Evolutionary conservation across 2,329 filamentous ascomycete species (phyloP).

Genomic region (Colletotrichum theobromicola): DNA sequence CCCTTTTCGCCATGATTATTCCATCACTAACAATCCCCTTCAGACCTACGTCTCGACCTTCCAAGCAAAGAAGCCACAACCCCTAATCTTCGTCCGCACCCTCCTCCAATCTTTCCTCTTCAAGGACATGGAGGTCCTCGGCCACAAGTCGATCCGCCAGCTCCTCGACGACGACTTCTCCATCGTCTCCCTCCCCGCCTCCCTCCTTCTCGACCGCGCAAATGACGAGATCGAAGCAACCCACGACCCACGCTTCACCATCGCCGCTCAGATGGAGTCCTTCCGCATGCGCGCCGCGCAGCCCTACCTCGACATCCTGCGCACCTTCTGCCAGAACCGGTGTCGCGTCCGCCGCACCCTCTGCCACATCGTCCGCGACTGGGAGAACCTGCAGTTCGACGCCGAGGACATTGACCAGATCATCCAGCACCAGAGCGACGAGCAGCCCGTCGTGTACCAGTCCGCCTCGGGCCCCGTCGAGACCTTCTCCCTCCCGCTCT

Average conservation of each 20-base stretch:
- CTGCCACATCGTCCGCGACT: slow-evolving; percentile 81
- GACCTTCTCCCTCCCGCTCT: slow-evolving; percentile 73
- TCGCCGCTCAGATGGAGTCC: slow-evolving; percentile 75
- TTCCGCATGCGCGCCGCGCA: slow-evolving; percentile 67
- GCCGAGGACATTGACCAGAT: slow-evolving; percentile 78
- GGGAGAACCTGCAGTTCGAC: slow-evolving; percentile 83
- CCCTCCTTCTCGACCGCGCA: slow-evolving; percentile 70
- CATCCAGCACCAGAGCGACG: slow-evolving; percentile 65
- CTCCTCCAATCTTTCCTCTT: slow-evolving; percentile 80
- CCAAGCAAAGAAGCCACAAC: slow-evolving; percentile 80
- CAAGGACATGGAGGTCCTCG: slow-evolving; percentile 72
- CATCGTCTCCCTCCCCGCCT: slow-evolving; percentile 75
- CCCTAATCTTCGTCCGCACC: slow-evolving; percentile 82
- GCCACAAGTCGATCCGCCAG: slow-evolving; percentile 71
- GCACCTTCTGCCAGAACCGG: slow-evolving; percentile 87
- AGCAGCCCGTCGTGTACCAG: slow-evolving; percentile 61
- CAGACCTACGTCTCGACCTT: slow-evolving; percentile 78
- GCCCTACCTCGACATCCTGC: slow-evolving; percentile 83
- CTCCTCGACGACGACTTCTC: slow-evolving; percentile 85
- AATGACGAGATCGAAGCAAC: slow-evolving; percentile 81
- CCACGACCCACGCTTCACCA: slow-evolving; percentile 74
- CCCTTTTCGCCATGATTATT: background rate
- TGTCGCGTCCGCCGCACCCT: slow-evolving; percentile 90
- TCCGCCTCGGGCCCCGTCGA: slow-evolving; percentile 49
- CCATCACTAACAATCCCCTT: background rate